Conservation (phyloP, 352 stramenopile species). For the Discostella stelligera region DNA sequence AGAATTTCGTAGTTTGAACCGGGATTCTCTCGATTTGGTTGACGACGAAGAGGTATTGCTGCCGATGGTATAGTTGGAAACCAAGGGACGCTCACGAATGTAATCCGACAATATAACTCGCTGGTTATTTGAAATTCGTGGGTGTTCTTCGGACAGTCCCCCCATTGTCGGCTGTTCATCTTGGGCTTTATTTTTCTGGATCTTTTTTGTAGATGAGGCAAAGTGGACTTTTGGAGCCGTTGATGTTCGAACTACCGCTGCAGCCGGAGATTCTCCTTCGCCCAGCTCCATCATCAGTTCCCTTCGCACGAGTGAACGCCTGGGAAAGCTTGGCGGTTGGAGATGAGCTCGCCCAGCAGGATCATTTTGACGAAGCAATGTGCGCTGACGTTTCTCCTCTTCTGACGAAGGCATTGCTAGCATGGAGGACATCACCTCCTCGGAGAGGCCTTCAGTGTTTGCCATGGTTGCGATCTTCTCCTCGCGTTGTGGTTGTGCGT, state of each 20-base stretch:
- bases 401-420: constrained; percentile 40
- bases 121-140: constrained; percentile 17
- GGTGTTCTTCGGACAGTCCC: constrained; percentile 7
- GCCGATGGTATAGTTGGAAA: constrained; percentile 8
- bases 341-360: constrained; percentile 4
- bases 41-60: constrained; percentile 19
- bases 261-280: constrained; percentile 59
- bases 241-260: constrained; percentile 60
- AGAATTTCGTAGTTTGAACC: constrained; percentile 56
- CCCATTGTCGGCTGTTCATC: constrained; percentile 9
- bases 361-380: not conserved
- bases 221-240: constrained; percentile 46
- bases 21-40: constrained; percentile 34
- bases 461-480: constrained; percentile 54
- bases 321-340: constrained; percentile 36
- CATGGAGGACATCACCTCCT: constrained; percentile 65
- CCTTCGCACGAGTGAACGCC: constrained; percentile 41
- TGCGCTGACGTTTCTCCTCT: constrained; percentile 20
- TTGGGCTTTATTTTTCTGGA: not conserved
- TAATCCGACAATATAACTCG: constrained; percentile 48
- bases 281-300: constrained; percentile 66
- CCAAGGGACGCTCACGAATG: constrained; percentile 47
- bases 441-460: constrained; percentile 73
- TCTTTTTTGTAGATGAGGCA: constrained; percentile 25
- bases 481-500: too few species aligned